Evolutionary conservation across 805 yeast species (phyloP), one percentile per base, ranked within the genome.

Genomic region (Candida coleopterorum): DNA sequence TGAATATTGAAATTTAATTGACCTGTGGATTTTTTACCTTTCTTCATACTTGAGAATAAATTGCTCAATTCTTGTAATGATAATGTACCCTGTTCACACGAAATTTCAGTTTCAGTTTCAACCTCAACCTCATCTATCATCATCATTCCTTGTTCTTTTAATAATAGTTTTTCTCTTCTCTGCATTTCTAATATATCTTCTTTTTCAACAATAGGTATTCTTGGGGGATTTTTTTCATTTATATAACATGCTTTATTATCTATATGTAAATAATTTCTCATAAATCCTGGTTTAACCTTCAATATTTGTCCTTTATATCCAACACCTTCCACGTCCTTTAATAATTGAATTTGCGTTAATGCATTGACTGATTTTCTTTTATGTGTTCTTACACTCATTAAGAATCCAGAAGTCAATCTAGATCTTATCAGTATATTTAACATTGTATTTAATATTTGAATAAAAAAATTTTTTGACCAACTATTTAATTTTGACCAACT

Each of bases 211-310:
- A 67, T 66, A 3, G 70, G 68, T 25, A 67, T 59, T 34, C 61
- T 56, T 6, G 72, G 72, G 4, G 59, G 64, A 28, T 53, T 36
- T 2, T 38, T 53, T 25, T 47, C 47, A 29, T 58, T 54, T 16
- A 86, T 69, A 51, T 86, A 88, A 14, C 76, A 72, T 3, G 96
- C 96, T 29, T 86, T 84, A 49, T 85, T 80, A 42, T 66, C 50
- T 29, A 76, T 75, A 49, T 86, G 86, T 39, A 88, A 70, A 48
- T 64, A 75, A 60, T 85, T 85, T 53, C 90, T 76, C 96, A 88
- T 88, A 43, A 75, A 68, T 16, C 87, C 84, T 21, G 95, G 88
- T 43, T 77, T 72, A 14, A 88, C 96, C 24, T 73, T 65, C 20
- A 82, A 70, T 29, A 88, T 70, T 62, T 88, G 82, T 24, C 96